These are phyloP conservation scores for Candida wancherniae DNA, from an alignment of 805 yeast species.

Conservation along the genomic window DNA sequence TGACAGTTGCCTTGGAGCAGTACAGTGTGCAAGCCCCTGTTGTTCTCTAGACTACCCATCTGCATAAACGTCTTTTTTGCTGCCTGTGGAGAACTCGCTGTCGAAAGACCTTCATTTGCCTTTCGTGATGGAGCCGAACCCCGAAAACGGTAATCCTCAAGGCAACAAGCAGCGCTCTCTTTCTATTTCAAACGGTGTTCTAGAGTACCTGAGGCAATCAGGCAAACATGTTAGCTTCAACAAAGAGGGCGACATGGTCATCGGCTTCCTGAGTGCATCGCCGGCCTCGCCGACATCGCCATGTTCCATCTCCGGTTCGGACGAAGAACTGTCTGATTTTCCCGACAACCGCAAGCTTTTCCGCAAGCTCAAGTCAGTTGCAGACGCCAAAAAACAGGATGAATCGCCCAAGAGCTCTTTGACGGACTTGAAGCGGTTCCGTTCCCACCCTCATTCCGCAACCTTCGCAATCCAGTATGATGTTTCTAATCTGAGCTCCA, in stretches of 20 bases:
- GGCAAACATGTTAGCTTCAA: constrained; percentile 20
- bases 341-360: constrained; percentile 5
- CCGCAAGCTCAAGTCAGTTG: constrained; percentile 11
- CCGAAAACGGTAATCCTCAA: too few species aligned
- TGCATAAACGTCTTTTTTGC: too few species aligned
- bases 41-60: too few species aligned
- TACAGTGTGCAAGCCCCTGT: too few species aligned
- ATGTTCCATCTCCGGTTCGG: constrained; percentile 12
- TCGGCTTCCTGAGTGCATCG: constrained; percentile 12
- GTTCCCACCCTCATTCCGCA: constrained; percentile 15
- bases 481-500: constrained; percentile 12
- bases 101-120: too few species aligned
- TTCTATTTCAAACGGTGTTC: constrained; percentile 24
- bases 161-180: constrained; percentile 15
- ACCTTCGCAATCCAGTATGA: constrained; percentile 9
- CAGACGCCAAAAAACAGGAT: constrained; percentile 7
- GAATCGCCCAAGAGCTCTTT: constrained; percentile 3
- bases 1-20: too few species aligned
- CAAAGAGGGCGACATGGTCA: constrained; percentile 14
- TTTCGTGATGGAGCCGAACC: too few species aligned
- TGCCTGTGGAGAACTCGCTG: too few species aligned
- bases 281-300: constrained; percentile 9
- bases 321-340: constrained; percentile 10
- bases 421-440: constrained; percentile 13
- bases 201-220: constrained; percentile 19